Conservation (phyloP, 2,329 filamentous ascomycete species). For the Beauveria asiatica region DNA sequence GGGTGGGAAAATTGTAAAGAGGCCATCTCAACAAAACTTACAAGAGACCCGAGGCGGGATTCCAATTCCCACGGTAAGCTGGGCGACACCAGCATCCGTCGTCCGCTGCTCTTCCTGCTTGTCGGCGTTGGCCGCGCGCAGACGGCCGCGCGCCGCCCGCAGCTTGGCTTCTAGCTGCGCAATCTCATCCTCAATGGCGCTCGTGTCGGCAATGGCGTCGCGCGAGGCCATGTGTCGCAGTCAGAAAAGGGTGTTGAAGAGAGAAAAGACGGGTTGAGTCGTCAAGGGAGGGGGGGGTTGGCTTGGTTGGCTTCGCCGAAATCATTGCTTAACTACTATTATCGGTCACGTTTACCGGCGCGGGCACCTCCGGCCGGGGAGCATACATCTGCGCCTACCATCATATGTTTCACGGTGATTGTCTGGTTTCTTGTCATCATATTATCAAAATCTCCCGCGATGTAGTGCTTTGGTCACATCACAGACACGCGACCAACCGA, state of each 20-base stretch:
- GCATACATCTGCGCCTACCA: no score
- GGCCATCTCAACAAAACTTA: slow-evolving; percentile 2
- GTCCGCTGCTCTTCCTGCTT: slow-evolving; percentile 13
- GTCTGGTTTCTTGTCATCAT: no score
- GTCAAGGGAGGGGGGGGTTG: no score
- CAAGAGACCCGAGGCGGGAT: slow-evolving; percentile 13
- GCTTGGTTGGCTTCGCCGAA: slow-evolving; percentile 6
- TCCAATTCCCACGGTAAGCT: not conserved
- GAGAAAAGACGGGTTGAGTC: not conserved
- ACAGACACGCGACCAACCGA: not conserved
- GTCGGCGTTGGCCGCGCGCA: slow-evolving; percentile 23
- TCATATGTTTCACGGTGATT: no score
- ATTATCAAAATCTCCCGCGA: no score
- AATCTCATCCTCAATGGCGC: slow-evolving; percentile 45
- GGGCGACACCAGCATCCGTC: not conserved
- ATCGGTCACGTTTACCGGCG: not conserved
- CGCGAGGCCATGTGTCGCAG: slow-evolving; percentile 13
- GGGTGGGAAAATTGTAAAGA: no score
- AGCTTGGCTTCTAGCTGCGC: slow-evolving; percentile 47
- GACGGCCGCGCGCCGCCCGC: slow-evolving; percentile 33
- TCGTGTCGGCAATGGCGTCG: slow-evolving; percentile 16
- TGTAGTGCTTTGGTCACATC: not conserved
- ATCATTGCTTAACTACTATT: slow-evolving; percentile 5
- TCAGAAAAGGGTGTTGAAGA: not conserved
- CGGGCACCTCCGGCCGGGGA: not conserved